phyloP scores from a whole-genome alignment of 768 basidiomycete genomes.

The Lactarius psammicola region DNA sequence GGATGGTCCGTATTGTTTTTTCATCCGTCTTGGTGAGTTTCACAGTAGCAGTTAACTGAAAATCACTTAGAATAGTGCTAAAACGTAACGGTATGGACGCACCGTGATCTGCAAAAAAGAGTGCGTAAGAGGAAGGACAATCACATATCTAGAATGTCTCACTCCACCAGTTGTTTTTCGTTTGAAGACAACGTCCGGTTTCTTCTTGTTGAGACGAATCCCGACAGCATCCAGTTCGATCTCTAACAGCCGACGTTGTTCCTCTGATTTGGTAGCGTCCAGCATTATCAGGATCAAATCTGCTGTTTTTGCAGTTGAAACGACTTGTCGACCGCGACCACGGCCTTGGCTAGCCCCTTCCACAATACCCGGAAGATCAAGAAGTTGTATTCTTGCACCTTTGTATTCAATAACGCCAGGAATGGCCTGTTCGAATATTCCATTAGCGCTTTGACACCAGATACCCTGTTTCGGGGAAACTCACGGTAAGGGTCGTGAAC shows the following conservation, averaged over 20 bases:
- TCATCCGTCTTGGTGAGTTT: conserved; percentile 95
- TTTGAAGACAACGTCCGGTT: conserved; percentile 95
- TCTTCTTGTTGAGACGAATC: conserved; percentile 85
- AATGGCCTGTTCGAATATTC: conserved; percentile 60
- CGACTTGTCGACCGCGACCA: conserved; percentile 94
- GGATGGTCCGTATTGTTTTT: conserved; percentile 87
- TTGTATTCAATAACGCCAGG: conserved; percentile 97
- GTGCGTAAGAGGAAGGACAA: conserved; percentile 15
- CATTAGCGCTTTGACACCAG: not conserved
- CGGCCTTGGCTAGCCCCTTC: conserved; percentile 90
- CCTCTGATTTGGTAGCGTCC: conserved; percentile 89
- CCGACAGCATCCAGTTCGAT: conserved; percentile 96
- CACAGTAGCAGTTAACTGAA: conserved; percentile 82
- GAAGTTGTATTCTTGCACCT: conserved; percentile 88
- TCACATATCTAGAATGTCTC: conserved; percentile 34
- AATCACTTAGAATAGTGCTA: conserved; percentile 16
- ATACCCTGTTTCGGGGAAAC: conserved; percentile 26
- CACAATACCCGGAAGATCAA: conserved; percentile 95
- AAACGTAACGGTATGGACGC: conserved; percentile 26
- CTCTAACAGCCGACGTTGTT: conserved; percentile 85
- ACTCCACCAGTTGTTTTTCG: conserved; percentile 90
- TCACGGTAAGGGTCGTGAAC: conserved; percentile 87
- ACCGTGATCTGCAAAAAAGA: conserved; percentile 63
- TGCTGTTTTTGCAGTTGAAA: conserved; percentile 57
- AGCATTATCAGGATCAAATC: conserved; percentile 94